Base-by-base conservation (phyloP, 148 eudicot genomes). In the Fagopyrum esculentum region DNA sequence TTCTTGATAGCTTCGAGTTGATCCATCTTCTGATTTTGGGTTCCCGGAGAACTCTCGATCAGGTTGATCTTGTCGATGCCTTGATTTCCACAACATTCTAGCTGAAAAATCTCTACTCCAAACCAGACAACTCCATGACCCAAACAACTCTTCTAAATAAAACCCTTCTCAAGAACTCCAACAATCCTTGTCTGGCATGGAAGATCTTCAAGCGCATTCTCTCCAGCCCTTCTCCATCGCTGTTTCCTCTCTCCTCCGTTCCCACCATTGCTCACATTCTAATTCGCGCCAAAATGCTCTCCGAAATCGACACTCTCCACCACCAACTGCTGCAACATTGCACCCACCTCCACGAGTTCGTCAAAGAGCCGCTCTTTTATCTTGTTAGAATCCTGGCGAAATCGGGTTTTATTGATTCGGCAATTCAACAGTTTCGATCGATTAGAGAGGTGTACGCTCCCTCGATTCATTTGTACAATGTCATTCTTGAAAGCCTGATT, bases 171-270 rank as follows among this genome's bases (percentile, higher is more conserved):
- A 82, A 82, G 35, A 89, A 94, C 86, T 69, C 89, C 50, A 73
- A 80, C 73, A 88, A 86, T 75, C 98, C 98, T 16, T 68, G 75
- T 74, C 72, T 94, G 17, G 96, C 96, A 85, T 94, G 96, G 96
- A 93, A 86, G n/a, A 80, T 94, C 84, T 90, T 90, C 89, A 88
- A 87, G 44, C 88, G 91, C 54, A 57, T 82, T 50, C 74, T 85
- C 76, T 77, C 72, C 71, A 77, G 75, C 69, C 83, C 87, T 15
- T 79, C 73, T 6, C 77, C 77, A 74, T 74, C 75, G 19, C 45
- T 76, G 5, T 5, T 77, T 12, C 75, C 78, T 26, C 66, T 81
- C 76, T 74, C 77, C 80, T 52, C 82, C 85, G 12, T 93, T 35
- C 85, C 88, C 51, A 71, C 76, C 51, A 80, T 94, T 47, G 74